These are phyloP conservation scores for Arthrobotrys musiformis DNA, from an alignment of 2,329 filamentous ascomycete genomes.

Conservation along the genomic window DNA sequence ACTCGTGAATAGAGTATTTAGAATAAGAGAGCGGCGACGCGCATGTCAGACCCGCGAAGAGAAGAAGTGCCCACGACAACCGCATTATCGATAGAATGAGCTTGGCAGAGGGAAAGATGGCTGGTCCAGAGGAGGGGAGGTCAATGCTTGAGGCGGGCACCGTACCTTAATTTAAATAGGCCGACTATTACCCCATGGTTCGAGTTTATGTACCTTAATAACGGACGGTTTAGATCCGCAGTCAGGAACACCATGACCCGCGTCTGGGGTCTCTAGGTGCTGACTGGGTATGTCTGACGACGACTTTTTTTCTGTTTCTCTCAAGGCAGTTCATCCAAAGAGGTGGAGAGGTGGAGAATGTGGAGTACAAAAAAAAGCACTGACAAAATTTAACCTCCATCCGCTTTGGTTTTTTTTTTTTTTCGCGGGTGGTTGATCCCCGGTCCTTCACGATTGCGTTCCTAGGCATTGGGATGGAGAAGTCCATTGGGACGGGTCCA, in stretches of 20 bases:
- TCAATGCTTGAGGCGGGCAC: neutral
- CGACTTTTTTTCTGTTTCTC: conserved; percentile 33
- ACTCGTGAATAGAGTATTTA: conserved; percentile 41
- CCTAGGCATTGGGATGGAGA: conserved; percentile 35
- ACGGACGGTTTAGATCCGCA: conserved; percentile 40
- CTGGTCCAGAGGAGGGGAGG: neutral
- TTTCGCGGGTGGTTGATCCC: conserved; percentile 19
- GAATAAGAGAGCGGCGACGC: conserved; percentile 36
- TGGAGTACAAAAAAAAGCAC: neutral
- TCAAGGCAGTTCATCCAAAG: conserved; percentile 24
- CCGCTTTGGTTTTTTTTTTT: neutral
- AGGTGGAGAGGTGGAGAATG: conserved; percentile 7
- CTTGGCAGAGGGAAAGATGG: conserved; percentile 10
- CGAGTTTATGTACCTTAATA: conserved; percentile 33
- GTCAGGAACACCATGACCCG: conserved; percentile 28
- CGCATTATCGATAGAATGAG: conserved; percentile 26
- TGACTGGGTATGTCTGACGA: conserved; percentile 27
- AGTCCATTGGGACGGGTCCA: conserved; percentile 40
- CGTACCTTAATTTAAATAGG: conserved; percentile 40
- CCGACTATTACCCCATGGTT: conserved; percentile 10
- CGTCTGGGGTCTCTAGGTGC: conserved; percentile 22
- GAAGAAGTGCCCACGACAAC: conserved; percentile 19
- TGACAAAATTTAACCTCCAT: conserved; percentile 1
- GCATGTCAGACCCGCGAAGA: conserved; percentile 22
- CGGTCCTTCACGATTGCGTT: conserved; percentile 18